Conservation (phyloP, 192 early-diverging fungal genomes). For the Coemansia sp. region DNA sequence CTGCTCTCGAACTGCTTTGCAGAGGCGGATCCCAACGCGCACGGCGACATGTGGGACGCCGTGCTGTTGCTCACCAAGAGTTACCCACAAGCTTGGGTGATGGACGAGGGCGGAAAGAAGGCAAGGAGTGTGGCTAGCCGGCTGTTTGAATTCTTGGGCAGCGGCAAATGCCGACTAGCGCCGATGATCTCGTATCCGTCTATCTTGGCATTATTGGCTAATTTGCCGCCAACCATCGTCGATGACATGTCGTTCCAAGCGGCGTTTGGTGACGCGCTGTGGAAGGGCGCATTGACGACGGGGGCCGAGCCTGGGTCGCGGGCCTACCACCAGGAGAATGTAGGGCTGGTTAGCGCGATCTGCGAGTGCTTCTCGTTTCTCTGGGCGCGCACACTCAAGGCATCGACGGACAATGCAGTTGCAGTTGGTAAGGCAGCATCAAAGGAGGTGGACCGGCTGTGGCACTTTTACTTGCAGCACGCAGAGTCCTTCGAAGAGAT, state of each 20-base stretch:
- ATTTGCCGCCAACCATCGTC: constrained; percentile 53
- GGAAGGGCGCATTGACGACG: constrained; percentile 30
- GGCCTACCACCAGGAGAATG: constrained; percentile 22
- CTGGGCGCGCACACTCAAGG: constrained; percentile 38
- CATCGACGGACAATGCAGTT: background rate
- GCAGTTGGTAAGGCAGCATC: constrained; percentile 33
- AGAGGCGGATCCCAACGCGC: constrained; percentile 70
- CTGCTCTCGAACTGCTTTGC: constrained; percentile 68
- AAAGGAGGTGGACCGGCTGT: constrained; percentile 40
- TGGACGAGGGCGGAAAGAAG: constrained; percentile 17
- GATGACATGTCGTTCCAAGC: constrained; percentile 33
- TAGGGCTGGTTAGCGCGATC: constrained; percentile 37
- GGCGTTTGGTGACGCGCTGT: constrained; percentile 31
- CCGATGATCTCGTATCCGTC: constrained; percentile 69
- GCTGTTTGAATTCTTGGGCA: constrained; percentile 68
- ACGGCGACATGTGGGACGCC: constrained; percentile 86
- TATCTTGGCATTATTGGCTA: constrained; percentile 69
- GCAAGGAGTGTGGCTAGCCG: constrained; percentile 44
- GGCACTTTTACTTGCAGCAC: constrained; percentile 51
- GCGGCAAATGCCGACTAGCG: constrained; percentile 57
- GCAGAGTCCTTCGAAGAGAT: constrained; percentile 21
- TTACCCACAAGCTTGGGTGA: constrained; percentile 62
- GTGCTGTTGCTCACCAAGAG: constrained; percentile 73
- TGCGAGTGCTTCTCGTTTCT: constrained; percentile 50
- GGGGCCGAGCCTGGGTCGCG: constrained; percentile 3